Evolutionary conservation across 202 grass and related monocot genomes (phyloP).

Genomic region (Dendrocalamus latiflorus): DNA sequence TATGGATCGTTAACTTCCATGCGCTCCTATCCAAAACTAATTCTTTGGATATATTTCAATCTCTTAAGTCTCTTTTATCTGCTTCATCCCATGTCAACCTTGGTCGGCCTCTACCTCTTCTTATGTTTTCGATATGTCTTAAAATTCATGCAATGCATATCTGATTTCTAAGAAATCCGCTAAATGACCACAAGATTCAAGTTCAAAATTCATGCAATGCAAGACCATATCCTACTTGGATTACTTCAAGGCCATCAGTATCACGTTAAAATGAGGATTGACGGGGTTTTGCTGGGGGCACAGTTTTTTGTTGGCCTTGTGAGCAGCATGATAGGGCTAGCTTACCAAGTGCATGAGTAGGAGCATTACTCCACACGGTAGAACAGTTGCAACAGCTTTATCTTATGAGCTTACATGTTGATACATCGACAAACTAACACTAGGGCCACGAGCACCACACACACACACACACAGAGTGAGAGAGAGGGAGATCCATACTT

Average conservation of each 20-base stretch:
- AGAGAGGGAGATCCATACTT: constrained; percentile 48
- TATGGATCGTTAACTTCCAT: no score
- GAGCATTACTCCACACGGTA: not conserved
- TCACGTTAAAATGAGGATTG: not conserved
- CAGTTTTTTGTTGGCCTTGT: not conserved
- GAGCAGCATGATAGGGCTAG: not conserved
- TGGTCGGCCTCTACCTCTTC: no score
- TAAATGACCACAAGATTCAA: not conserved
- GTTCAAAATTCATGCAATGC: not conserved
- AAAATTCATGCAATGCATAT: no score
- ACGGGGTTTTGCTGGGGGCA: not conserved
- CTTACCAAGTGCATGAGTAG: not conserved
- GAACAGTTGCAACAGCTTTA: not conserved
- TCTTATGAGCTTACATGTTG: not conserved
- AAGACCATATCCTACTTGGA: not conserved
- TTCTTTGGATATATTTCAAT: no score
- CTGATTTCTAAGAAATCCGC: not conserved
- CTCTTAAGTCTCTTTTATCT: no score
- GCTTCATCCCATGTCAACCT: no score
- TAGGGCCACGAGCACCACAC: not conserved
- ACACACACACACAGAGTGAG: not conserved
- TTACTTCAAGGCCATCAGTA: not conserved
- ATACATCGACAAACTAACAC: not conserved
- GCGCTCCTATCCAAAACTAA: no score
- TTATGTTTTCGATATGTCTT: no score